Percentiles rank a stretch among this genome's conserved stretches.
Conservation (phyloP, 352 stramenopile species). For the Pythium dissimile region DNA sequence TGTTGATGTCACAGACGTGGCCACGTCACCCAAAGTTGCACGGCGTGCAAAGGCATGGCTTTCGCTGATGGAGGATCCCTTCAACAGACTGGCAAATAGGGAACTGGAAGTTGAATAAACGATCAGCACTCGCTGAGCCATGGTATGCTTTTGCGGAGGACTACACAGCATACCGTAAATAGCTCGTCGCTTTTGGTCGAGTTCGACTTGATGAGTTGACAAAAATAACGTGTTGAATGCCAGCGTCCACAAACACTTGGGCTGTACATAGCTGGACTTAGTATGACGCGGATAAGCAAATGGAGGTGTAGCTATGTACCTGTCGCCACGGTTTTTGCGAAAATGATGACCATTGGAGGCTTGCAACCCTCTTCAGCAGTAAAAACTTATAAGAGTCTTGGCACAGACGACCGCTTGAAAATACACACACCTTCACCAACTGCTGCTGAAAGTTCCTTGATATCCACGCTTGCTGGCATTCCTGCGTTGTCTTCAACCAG, state of each 20-base stretch:
- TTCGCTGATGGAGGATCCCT: conserved; percentile 33
- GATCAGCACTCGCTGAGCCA: not conserved
- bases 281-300: not conserved
- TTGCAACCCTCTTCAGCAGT: conserved; percentile 1
- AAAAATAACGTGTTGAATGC: conserved; percentile 49
- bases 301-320: conserved; percentile 3
- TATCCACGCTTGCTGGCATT: conserved; percentile 15
- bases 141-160: not conserved
- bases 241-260: conserved; percentile 44
- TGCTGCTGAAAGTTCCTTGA: not conserved
- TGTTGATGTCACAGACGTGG: not conserved
- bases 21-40: conserved; percentile 7
- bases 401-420: not conserved
- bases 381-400: not conserved
- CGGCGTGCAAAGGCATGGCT: conserved; percentile 18
- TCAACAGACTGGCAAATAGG: conserved; percentile 41
- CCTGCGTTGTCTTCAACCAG: conserved; percentile 21
- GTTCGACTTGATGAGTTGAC: conserved; percentile 42
- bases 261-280: conserved; percentile 20
- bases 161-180: conserved; percentile 35
- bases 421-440: conserved; percentile 7
- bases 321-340: conserved; percentile 13
- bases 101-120: conserved; percentile 17
- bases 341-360: conserved; percentile 15
- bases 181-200: conserved; percentile 34